phyloP scores from a whole-genome alignment of 2,329 filamentous ascomycete species.

The Curvularia spicifera region DNA sequence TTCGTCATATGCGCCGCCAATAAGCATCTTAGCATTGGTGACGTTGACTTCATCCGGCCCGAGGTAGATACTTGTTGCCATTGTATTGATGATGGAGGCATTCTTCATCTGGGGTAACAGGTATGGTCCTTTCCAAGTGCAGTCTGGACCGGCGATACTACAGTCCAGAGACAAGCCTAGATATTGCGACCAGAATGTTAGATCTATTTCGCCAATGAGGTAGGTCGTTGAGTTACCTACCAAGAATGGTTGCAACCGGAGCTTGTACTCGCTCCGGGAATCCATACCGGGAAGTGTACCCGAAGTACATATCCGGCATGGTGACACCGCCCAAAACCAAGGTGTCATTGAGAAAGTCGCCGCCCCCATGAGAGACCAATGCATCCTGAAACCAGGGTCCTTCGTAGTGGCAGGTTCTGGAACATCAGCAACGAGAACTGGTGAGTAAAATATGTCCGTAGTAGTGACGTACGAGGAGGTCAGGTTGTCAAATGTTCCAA shows the following conservation, averaged over 20 bases:
- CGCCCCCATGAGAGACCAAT: background rate
- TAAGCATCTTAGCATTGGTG: background rate
- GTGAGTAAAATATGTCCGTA: background rate
- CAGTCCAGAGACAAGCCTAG: constrained; percentile 1
- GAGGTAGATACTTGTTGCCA: constrained; percentile 3
- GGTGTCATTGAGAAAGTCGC: constrained; percentile 2
- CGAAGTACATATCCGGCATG: constrained; percentile 1
- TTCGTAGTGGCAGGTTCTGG: background rate
- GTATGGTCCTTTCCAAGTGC: background rate
- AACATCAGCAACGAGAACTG: no score
- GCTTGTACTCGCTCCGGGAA: background rate
- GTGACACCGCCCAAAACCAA: constrained; percentile 2
- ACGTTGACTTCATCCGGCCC: background rate
- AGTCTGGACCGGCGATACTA: background rate
- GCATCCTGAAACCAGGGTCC: background rate
- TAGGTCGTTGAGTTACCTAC: background rate
- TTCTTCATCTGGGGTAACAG: constrained; percentile 2
- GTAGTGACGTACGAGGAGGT: background rate
- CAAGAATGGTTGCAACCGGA: background rate
- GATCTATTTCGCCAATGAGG: background rate
- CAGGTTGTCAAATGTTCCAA: constrained; percentile 1
- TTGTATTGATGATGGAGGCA: background rate
- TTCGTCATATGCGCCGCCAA: background rate
- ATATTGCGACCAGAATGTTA: background rate
- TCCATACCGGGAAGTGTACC: background rate